Conservation (phyloP, 2,329 filamentous ascomycete species). For the Pseudopithomyces chartarum region DNA sequence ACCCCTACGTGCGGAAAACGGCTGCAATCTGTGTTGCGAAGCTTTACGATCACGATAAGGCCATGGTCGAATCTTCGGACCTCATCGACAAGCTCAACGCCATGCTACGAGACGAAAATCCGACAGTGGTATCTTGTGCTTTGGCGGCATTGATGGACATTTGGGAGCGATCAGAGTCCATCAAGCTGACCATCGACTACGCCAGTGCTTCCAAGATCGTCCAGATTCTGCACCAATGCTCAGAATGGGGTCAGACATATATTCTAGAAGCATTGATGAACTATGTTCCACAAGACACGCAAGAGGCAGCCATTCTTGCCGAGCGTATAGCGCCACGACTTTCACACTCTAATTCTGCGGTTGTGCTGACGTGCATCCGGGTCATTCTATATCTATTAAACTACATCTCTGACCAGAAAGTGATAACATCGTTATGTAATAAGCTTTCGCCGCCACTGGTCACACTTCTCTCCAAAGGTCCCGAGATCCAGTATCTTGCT, state of each 20-base stretch:
- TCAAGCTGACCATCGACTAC: slow-evolving; percentile 98
- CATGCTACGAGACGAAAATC: slow-evolving; percentile 93
- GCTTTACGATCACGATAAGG: slow-evolving; percentile 93
- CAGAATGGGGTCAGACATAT: slow-evolving; percentile 99
- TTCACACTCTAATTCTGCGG: slow-evolving; percentile 95
- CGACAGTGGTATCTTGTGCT: slow-evolving; percentile 94
- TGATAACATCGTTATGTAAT: slow-evolving; percentile 82
- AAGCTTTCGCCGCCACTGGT: slow-evolving; percentile 95
- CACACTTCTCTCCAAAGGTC: slow-evolving; percentile 91
- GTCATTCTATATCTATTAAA: slow-evolving; percentile 99
- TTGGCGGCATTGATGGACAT: slow-evolving; percentile 93
- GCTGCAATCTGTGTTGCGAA: slow-evolving; percentile 96
- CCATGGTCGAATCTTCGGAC: slow-evolving; percentile 87
- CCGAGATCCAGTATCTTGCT: slow-evolving; percentile 97
- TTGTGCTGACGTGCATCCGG: slow-evolving; percentile 93
- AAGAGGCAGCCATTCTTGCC: slow-evolving; percentile 85
- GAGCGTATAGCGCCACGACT: slow-evolving; percentile 94
- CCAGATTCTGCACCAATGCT: slow-evolving; percentile 93
- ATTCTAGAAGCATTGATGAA: slow-evolving; percentile 98
- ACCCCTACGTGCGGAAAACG: slow-evolving; percentile 97
- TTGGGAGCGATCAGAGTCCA: slow-evolving; percentile 96
- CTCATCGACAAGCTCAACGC: slow-evolving; percentile 89
- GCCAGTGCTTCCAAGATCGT: slow-evolving; percentile 97
- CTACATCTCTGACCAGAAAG: slow-evolving; percentile 91
- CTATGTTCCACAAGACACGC: slow-evolving; percentile 89